Evolutionary conservation across 2,329 filamentous ascomycete genomes (phyloP).

Genomic region (Chaetomium sp.): DNA sequence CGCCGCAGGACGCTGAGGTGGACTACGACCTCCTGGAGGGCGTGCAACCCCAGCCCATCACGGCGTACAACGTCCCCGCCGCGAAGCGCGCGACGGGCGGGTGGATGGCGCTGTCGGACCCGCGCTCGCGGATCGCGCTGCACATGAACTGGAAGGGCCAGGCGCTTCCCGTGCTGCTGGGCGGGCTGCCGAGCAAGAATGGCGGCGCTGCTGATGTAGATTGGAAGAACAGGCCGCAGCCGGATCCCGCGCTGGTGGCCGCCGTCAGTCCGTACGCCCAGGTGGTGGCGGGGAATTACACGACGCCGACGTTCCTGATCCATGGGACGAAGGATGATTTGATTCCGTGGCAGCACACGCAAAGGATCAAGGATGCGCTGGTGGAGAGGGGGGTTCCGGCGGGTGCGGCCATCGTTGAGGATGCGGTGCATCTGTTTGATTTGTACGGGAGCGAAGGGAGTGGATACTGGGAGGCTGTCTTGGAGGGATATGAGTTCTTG

Average conservation of each 20-base stretch:
- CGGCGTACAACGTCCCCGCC: not conserved
- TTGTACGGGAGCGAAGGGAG: not conserved
- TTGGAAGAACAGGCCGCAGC: slow-evolving; percentile 5
- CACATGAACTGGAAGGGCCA: slow-evolving; percentile 1
- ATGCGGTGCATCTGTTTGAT: not conserved
- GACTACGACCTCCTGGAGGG: not conserved
- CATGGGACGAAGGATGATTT: slow-evolving; percentile 40
- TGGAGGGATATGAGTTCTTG: not conserved
- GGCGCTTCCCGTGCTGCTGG: slow-evolving; percentile 34
- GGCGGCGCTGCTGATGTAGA: not conserved
- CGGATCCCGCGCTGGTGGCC: slow-evolving; percentile 25
- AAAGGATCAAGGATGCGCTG: slow-evolving; percentile 33
- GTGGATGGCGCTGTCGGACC: slow-evolving; percentile 3
- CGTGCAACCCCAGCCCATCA: not conserved
- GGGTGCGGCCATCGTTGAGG: not conserved
- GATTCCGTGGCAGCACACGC: slow-evolving; percentile 39
- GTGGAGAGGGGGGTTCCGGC: not conserved
- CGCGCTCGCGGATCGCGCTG: not conserved
- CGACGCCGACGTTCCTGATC: slow-evolving; percentile 41
- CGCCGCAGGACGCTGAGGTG: not conserved
- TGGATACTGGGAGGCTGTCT: not conserved
- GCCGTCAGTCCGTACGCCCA: slow-evolving; percentile 40
- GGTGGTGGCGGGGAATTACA: slow-evolving; percentile 38
- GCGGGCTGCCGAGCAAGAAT: slow-evolving; percentile 28
- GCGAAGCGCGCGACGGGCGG: not conserved